A percentile compares a stretch with the other conserved stretches of the same genome.
These are phyloP conservation scores for Hymenoscyphus infarciens DNA, from an alignment of 2,329 filamentous ascomycete species.

Conservation along the genomic window DNA sequence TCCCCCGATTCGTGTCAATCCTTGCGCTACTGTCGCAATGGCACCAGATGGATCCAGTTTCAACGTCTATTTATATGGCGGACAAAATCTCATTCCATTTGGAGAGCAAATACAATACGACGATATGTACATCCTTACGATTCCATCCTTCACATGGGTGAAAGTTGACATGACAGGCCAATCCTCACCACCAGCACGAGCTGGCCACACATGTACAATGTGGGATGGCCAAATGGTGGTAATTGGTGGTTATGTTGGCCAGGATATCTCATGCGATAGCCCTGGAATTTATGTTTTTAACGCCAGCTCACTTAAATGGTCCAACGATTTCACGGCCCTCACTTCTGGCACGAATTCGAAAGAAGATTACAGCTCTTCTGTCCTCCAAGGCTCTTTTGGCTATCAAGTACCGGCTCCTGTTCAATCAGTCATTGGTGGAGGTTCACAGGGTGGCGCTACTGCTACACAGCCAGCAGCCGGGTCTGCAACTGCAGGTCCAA, in stretches of 20 bases:
- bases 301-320: slow-evolving; percentile 61
- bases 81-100: slow-evolving; percentile 66
- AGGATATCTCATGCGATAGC: slow-evolving; percentile 58
- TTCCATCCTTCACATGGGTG: slow-evolving; percentile 73
- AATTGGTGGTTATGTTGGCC: slow-evolving; percentile 64
- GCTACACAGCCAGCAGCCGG: slow-evolving; percentile 60
- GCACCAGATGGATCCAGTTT: slow-evolving; percentile 71
- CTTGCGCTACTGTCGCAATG: slow-evolving; percentile 65
- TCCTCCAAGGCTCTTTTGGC: slow-evolving; percentile 56
- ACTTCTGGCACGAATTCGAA: slow-evolving; percentile 34
- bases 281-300: slow-evolving; percentile 73
- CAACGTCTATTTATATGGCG: slow-evolving; percentile 75
- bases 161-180: slow-evolving; percentile 53
- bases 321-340: slow-evolving; percentile 56
- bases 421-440: slow-evolving; percentile 60
- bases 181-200: slow-evolving; percentile 56
- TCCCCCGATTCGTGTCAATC: slow-evolving; percentile 65
- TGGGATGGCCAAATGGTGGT: slow-evolving; percentile 70
- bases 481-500: slow-evolving; percentile 61
- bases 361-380: slow-evolving; percentile 32
- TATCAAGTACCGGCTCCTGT: slow-evolving; percentile 64
- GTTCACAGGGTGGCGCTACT: slow-evolving; percentile 59
- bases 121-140: slow-evolving; percentile 71
- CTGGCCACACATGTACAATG: slow-evolving; percentile 66
- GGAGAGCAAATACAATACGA: slow-evolving; percentile 57